Base-by-base conservation (phyloP, 805 yeast species). In the Teunomyces stri region DNA sequence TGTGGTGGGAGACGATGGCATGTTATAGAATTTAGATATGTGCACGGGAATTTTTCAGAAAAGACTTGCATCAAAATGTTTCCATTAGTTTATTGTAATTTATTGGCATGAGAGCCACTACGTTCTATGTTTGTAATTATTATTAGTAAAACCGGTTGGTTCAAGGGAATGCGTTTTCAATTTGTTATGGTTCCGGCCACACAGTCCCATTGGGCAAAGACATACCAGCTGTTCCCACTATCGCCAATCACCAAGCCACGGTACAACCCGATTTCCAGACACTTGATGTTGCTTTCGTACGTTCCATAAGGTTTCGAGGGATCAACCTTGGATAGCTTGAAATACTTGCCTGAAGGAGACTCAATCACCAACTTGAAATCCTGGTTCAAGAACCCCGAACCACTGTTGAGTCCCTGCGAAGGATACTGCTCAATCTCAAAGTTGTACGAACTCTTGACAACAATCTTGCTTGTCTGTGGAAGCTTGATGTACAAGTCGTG, bases 131-230 rank as follows among this genome's bases (percentile, higher is more conserved):
- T 36, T 37, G 25, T 35, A 20, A 20, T 35, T 35, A 35, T 9
- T 11, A 35, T 35, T 35, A 35, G 6, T 16, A 35, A 35, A 35
- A 20, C 38, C 12, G 10, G 20, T 20, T 5, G 21, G 38, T 16
- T 35, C n/a, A n/a, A 15, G 20, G 13, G 13, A 18, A 35, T 35
- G 38, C 34, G 25, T 34, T 18, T 18, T 29, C 27, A 46, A 25
- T 46, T 46, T 42, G 40, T 41, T 11, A 47, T 44, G n/a, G 36
- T 31, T 3, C 46, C 53, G 13, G 62, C 61, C 15, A 69, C 63
- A 64, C 92, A 85, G 28, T 72, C 71, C 99, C 99, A 92, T 65
- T 90, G 96, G 11, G 96, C 90, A 67, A 88, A 89, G 3, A 87
- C 89, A 57, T 89, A 85, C 89, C 96, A 88, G 45, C 89, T 84